Evolutionary conservation across 2,329 filamentous ascomycete genomes (phyloP), one percentile per base, ranked within the genome.

Genomic region (Exophiala lecanii-corni): DNA sequence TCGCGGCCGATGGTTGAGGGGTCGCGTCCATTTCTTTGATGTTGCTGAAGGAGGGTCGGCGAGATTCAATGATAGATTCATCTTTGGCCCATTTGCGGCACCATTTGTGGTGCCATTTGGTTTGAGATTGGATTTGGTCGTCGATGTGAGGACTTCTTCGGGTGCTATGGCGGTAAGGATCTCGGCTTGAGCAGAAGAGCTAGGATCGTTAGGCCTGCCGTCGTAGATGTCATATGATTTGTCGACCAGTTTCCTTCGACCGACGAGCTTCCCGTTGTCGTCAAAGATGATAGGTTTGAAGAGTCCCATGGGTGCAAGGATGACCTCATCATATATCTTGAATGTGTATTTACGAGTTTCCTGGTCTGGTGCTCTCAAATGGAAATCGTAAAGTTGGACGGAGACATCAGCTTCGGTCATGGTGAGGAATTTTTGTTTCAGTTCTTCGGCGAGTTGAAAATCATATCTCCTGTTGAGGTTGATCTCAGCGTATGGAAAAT

Each of bases 271-370:
- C 25, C 76, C 68, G 19, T 76, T 79, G 23, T 52, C 36, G 56
- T 89, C 84, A 55, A 97, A 95, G 41, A 96, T 84, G 2, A 78
- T 71, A 0, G 92, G 91, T 47, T 91, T 85, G 63, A 94, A 96
- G 57, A 89, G 86, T n/a, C 89, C 89, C 83, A 95, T 88, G 1
- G 89, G 85, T 1, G 92, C 85, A n/a, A 98, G 74, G 55, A 94
- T 86, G 16, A 94, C 85, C 64, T 97, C 92, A 55, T 98, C 92
- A 59, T 97, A 98, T 1, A 86, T 89, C 72, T 97, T 97, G 74
- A 96, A 97, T 30, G 82, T 79, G 65, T 94, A 97, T 65, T 95
- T 96, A 51, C 82, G 78, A 1, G 92, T 98, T 39, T 92, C 84
- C 61, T 95, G 82, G 40, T 88, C 89, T 1, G 86, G 84, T 7